Conservation (phyloP, 1,284 basidiomycete species). For the Trametes versicolor region DNA sequence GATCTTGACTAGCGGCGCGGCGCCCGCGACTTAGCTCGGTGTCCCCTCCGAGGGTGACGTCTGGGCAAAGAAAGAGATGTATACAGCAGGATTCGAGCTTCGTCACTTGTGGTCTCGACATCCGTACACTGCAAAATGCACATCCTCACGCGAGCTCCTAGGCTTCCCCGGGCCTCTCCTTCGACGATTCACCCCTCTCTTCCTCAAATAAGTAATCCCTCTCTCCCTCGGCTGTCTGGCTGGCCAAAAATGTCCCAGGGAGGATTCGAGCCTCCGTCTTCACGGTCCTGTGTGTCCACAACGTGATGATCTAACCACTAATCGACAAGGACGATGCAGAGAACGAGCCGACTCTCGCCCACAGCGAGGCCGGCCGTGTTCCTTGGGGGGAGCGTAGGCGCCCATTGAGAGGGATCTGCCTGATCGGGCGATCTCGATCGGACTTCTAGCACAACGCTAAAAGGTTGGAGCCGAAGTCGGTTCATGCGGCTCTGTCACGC, state of each 20-base stretch:
- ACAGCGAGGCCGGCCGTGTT: background rate
- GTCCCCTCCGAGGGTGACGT: too few species aligned
- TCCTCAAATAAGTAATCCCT: too few species aligned
- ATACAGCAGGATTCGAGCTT: too few species aligned
- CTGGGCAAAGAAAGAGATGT: too few species aligned
- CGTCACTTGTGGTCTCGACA: too few species aligned
- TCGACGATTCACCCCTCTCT: too few species aligned
- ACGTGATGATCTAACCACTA: slow-evolving; percentile 38
- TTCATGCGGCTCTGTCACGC: background rate
- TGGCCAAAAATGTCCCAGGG: slow-evolving; percentile 32
- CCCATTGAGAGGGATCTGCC: slow-evolving; percentile 7
- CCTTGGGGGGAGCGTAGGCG: background rate
- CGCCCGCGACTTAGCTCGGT: too few species aligned
- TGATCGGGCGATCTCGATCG: slow-evolving; percentile 14
- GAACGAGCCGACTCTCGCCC: background rate
- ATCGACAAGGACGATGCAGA: slow-evolving; percentile 32
- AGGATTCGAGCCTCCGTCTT: slow-evolving; percentile 36
- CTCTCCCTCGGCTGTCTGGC: too few species aligned
- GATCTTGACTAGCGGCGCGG: too few species aligned
- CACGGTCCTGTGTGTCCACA: slow-evolving; percentile 30
- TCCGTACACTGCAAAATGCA: too few species aligned
- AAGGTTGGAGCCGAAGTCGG: slow-evolving; percentile 19
- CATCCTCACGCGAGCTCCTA: too few species aligned
- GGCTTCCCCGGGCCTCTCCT: too few species aligned
- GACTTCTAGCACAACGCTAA: slow-evolving; percentile 20